These are phyloP conservation scores for Chaetomiaceae sp. DNA, from an alignment of 2,329 filamentous ascomycete genomes.

Conservation along the genomic window DNA sequence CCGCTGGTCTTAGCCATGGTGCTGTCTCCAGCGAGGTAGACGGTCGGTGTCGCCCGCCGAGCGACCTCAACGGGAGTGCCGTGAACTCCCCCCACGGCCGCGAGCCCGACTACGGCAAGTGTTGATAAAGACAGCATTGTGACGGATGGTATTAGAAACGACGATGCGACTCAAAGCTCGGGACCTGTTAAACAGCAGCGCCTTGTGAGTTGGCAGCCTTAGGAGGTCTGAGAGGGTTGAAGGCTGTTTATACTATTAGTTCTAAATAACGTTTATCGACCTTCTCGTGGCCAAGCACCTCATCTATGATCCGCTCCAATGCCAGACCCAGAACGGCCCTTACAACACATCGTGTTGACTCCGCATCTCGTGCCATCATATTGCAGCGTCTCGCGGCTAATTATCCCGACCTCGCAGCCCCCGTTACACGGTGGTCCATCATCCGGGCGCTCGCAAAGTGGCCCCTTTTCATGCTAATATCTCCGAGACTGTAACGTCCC, in stretches of 20 bases:
- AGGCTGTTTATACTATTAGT: neutral
- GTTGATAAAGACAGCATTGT: conserved; percentile 14
- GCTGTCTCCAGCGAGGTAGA: conserved; percentile 53
- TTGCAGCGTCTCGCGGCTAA: conserved; percentile 5
- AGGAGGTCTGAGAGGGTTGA: neutral
- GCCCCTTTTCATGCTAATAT: neutral
- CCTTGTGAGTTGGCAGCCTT: neutral
- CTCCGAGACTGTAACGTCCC: neutral
- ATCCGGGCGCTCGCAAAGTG: neutral
- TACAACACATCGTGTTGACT: no score
- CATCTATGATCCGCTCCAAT: no score
- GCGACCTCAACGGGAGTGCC: conserved; percentile 16
- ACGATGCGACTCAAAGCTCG: no score
- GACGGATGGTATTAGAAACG: neutral
- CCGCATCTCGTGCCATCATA: neutral
- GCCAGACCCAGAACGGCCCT: no score
- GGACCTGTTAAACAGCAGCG: neutral
- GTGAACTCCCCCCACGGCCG: conserved; percentile 1
- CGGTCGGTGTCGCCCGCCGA: conserved; percentile 30
- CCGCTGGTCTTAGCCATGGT: conserved; percentile 47
- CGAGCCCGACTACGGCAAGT: conserved; percentile 12
- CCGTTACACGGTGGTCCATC: conserved; percentile 1
- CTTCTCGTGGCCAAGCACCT: no score
- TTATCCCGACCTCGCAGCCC: neutral
- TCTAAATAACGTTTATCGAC: neutral